phyloP scores from a whole-genome alignment of 176 grass and related monocot genomes.

The Coix lacrymajobi region DNA sequence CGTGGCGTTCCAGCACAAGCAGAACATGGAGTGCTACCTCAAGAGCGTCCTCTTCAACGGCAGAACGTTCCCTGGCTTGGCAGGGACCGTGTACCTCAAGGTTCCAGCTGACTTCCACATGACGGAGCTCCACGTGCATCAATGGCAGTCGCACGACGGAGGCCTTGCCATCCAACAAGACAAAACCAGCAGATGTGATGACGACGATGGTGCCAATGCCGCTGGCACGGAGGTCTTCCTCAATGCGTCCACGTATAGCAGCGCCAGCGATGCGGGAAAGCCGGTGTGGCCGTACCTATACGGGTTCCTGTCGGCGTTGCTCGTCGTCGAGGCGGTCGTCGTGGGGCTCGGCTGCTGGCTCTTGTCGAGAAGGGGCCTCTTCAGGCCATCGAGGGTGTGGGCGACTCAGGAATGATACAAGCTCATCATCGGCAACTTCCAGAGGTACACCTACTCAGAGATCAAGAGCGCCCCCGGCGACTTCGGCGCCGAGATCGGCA shows the following conservation, averaged over 20 bases:
- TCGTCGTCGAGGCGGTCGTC: constrained; percentile 31
- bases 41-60: constrained; percentile 63
- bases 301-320: constrained; percentile 39
- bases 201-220: background rate
- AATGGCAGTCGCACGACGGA: constrained; percentile 5
- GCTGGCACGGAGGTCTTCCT: background rate
- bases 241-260: background rate
- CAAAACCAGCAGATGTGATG: background rate
- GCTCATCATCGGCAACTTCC: constrained; percentile 36
- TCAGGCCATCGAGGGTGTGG: constrained; percentile 17
- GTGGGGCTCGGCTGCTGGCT: constrained; percentile 50
- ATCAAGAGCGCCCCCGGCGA: constrained; percentile 44
- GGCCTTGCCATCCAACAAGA: background rate
- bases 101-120: constrained; percentile 22
- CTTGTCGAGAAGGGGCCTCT: constrained; percentile 27
- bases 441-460: constrained; percentile 37
- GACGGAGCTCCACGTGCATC: constrained; percentile 5
- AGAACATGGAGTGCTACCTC: constrained; percentile 29
- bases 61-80: constrained; percentile 23
- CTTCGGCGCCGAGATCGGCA: constrained; percentile 38
- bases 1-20: constrained; percentile 45
- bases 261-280: background rate
- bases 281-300: constrained; percentile 34
- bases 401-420: constrained; percentile 38
- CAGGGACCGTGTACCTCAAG: constrained; percentile 50